Evolutionary conservation across 1,284 basidiomycete species (phyloP).

Genomic region (Malassezia pachydermatis): DNA sequence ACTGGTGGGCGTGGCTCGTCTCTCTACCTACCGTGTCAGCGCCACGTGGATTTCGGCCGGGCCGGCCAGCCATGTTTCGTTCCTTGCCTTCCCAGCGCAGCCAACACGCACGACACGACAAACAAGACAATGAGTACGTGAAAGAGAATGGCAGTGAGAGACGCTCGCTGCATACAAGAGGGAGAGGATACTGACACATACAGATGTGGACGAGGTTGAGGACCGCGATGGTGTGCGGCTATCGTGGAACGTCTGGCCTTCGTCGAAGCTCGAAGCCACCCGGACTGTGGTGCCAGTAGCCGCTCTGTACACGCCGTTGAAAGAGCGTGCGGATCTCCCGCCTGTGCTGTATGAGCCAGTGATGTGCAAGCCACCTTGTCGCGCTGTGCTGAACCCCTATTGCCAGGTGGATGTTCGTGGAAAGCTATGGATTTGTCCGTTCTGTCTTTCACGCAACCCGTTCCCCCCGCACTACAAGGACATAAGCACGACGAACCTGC

Average conservation of each 20-base stretch:
- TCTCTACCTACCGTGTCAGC: too few relatives aligned
- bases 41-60: slow-evolving; percentile 14
- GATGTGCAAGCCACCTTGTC: slow-evolving; percentile 92
- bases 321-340: slow-evolving; percentile 85
- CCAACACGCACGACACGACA: neutral
- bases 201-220: slow-evolving; percentile 48
- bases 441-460: slow-evolving; percentile 89
- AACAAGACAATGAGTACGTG: slow-evolving; percentile 13
- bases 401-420: slow-evolving; percentile 97
- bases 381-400: slow-evolving; percentile 93
- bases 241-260: slow-evolving; percentile 98
- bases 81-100: slow-evolving; percentile 4
- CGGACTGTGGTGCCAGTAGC: slow-evolving; percentile 95
- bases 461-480: slow-evolving; percentile 99
- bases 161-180: too few relatives aligned
- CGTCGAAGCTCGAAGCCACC: slow-evolving; percentile 91
- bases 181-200: too few relatives aligned
- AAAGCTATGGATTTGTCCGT: slow-evolving; percentile 98
- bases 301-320: slow-evolving; percentile 93
- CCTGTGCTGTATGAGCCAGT: slow-evolving; percentile 97
- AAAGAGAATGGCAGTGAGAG: neutral
- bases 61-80: neutral
- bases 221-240: slow-evolving; percentile 49
- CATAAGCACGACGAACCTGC: slow-evolving; percentile 90
- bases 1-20: too few relatives aligned